Evolutionary conservation across 2,329 filamentous ascomycete genomes (phyloP).

Genomic region (Alternaria sp.): DNA sequence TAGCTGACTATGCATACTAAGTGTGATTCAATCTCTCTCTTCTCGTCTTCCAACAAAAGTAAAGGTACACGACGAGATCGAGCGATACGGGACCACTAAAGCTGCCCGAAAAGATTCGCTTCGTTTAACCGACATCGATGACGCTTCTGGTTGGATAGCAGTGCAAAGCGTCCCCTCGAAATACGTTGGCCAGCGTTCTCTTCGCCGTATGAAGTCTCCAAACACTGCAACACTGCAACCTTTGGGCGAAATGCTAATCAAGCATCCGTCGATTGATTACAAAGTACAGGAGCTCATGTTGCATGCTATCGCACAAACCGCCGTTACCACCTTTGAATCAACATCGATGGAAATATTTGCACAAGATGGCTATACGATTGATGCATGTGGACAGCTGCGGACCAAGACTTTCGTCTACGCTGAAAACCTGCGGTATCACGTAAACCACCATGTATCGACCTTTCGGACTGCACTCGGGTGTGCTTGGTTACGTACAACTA

Average conservation of each 20-base stretch:
- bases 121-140: background rate
- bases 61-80: too few relatives aligned
- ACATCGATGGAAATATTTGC: slow-evolving; percentile 24
- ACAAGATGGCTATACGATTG: slow-evolving; percentile 23
- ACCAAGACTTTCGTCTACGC: background rate
- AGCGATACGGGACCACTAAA: accelerated
- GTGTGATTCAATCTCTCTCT: background rate
- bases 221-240: background rate
- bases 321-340: slow-evolving; percentile 17
- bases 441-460: background rate
- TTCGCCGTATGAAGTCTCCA: background rate
- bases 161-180: background rate
- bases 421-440: background rate
- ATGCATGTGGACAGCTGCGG: slow-evolving; percentile 18
- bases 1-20: background rate
- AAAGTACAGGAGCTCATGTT: slow-evolving; percentile 21
- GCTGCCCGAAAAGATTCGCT: background rate
- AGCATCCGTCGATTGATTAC: background rate
- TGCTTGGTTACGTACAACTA: background rate
- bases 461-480: background rate
- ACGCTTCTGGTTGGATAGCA: background rate
- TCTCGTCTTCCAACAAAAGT: too few relatives aligned
- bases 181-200: background rate
- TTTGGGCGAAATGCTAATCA: background rate
- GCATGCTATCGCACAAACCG: slow-evolving; percentile 16